phyloP scores from a whole-genome alignment of 495 filamentous ascomycete genomes.

The Aspergillus ostianus region DNA sequence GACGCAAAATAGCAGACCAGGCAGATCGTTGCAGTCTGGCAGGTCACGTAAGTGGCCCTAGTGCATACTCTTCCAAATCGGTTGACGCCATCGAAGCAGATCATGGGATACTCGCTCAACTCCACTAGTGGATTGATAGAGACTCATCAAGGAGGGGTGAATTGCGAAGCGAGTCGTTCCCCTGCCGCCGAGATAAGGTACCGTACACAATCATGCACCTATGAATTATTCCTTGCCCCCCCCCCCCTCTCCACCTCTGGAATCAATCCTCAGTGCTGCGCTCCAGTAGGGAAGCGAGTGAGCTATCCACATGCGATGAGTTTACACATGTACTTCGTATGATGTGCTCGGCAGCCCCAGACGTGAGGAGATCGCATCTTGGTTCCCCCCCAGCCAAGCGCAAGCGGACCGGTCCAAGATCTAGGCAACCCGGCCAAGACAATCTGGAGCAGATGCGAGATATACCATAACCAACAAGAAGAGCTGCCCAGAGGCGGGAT shows the following conservation, averaged over 20 bases:
- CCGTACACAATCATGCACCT: too few relatives aligned
- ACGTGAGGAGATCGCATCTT: background rate
- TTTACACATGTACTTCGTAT: background rate
- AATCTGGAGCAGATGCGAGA: slow-evolving; percentile 7
- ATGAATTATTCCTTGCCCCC: too few relatives aligned
- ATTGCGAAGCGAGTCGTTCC: too few relatives aligned
- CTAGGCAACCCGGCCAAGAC: slow-evolving; percentile 19
- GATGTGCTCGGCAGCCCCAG: background rate
- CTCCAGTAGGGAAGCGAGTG: background rate
- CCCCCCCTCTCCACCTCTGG: too few relatives aligned
- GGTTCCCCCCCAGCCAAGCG: slow-evolving; percentile 2
- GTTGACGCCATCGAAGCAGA: background rate
- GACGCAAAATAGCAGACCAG: background rate
- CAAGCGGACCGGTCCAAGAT: slow-evolving; percentile 1
- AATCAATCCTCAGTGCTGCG: too few relatives aligned
- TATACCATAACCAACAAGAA: slow-evolving; percentile 4
- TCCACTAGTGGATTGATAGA: background rate
- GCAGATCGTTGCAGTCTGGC: background rate
- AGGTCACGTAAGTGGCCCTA: too few relatives aligned
- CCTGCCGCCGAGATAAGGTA: too few relatives aligned
- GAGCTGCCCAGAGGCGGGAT: slow-evolving; percentile 6
- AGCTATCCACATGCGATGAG: background rate
- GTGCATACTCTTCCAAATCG: too few relatives aligned
- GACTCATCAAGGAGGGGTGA: too few relatives aligned
- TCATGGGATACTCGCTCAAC: background rate